Conservation (phyloP, 805 yeast genomes). For the Candida khao-thaluensis region DNA sequence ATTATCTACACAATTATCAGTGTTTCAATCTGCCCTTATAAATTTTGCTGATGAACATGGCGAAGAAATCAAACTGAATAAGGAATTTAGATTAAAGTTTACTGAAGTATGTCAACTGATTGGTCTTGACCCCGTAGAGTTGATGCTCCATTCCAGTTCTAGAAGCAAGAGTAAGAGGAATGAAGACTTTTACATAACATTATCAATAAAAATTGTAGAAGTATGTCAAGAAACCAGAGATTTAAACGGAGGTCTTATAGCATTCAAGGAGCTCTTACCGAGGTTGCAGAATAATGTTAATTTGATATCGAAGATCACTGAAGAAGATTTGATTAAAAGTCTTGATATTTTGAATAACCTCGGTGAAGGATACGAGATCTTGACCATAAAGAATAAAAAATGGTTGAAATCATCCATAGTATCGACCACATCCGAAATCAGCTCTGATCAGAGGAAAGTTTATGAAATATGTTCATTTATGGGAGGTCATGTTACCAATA, state of each 20-base stretch:
- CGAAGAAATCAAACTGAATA: slow-evolving; percentile 60
- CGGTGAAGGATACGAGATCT: slow-evolving; percentile 70
- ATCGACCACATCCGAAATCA: slow-evolving; percentile 25
- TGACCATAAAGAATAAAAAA: slow-evolving; percentile 54
- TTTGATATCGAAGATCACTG: slow-evolving; percentile 32
- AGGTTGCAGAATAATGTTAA: slow-evolving; percentile 23
- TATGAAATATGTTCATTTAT: slow-evolving; percentile 73
- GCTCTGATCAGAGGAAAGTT: slow-evolving; percentile 65
- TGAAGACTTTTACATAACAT: slow-evolving; percentile 60
- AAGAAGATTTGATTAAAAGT: slow-evolving; percentile 56
- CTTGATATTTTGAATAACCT: slow-evolving; percentile 51
- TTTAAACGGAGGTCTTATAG: slow-evolving; percentile 79
- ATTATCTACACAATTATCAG: slow-evolving; percentile 66
- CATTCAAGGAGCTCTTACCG: slow-evolving; percentile 46
- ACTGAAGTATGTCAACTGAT: slow-evolving; percentile 73
- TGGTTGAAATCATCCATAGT: slow-evolving; percentile 45
- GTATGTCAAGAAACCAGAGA: slow-evolving; percentile 67
- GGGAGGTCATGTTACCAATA: slow-evolving; percentile 67
- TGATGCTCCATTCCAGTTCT: slow-evolving; percentile 28
- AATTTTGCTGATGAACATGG: slow-evolving; percentile 74
- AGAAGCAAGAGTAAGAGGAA: slow-evolving; percentile 25
- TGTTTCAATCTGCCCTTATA: slow-evolving; percentile 75
- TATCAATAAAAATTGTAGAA: slow-evolving; percentile 75
- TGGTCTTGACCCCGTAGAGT: slow-evolving; percentile 78
- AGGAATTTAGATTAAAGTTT: slow-evolving; percentile 67